These are phyloP conservation scores for Spatholobus suberectus DNA, from an alignment of 306 rosid species.

Conservation along the genomic window DNA sequence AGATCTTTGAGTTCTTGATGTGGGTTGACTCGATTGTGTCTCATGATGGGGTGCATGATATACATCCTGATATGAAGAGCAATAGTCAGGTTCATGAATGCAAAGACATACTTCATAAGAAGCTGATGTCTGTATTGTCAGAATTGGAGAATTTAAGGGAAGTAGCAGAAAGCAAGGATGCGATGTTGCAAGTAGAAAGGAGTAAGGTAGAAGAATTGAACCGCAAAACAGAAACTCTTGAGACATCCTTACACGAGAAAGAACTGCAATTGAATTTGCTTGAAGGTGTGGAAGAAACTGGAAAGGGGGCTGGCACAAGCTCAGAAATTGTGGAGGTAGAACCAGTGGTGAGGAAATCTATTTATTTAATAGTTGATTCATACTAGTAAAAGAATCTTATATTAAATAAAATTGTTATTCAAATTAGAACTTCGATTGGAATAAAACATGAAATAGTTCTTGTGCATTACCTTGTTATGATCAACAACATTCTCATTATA, in stretches of 20 bases:
- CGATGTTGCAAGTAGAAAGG: conserved; percentile 75
- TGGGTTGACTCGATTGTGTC: conserved; percentile 74
- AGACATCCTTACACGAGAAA: conserved; percentile 73
- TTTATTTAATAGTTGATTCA: conserved; percentile 5
- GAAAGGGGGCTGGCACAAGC: conserved; percentile 53
- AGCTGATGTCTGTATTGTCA: conserved; percentile 59
- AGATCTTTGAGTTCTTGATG: conserved; percentile 65
- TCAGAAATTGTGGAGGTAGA: conserved; percentile 86
- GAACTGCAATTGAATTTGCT: conserved; percentile 79
- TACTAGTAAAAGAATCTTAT: conserved; percentile 19
- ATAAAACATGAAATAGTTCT: conserved; percentile 18
- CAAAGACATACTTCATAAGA: conserved; percentile 77
- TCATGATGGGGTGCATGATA: conserved; percentile 58
- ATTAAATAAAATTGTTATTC: conserved; percentile 9
- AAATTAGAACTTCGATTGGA: conserved; percentile 11
- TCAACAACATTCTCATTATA: conserved; percentile 5
- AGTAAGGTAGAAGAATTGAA: conserved; percentile 70
- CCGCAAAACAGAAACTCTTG: conserved; percentile 66
- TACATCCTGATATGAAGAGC: conserved; percentile 57
- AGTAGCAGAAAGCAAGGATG: conserved; percentile 69
- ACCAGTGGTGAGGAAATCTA: conserved; percentile 75
- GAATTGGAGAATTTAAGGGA: conserved; percentile 71
- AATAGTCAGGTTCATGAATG: conserved; percentile 54
- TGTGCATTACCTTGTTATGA: background rate
- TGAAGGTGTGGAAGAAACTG: conserved; percentile 72